Base-by-base conservation (phyloP, 2,329 filamentous ascomycete genomes). In the Phialemoniopsis sp. region DNA sequence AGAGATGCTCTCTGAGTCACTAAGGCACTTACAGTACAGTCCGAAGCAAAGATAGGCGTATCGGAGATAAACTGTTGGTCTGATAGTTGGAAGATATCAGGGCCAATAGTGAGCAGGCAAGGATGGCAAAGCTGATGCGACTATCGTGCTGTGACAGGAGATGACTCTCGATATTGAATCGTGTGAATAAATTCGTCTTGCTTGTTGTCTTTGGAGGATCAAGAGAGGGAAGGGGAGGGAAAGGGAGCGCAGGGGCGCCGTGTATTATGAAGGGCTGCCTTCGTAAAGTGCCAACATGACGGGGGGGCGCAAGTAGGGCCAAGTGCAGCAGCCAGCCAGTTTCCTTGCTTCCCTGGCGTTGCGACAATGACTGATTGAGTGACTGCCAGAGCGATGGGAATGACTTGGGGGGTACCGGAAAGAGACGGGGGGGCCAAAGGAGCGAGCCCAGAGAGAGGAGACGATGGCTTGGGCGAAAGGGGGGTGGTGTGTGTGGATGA, bases 131-230 rank as follows among this genome's bases (percentile, higher is more conserved):
- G 70, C 73, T 76, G 73, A 62, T 65, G 73, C 68, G 73, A 78
- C 64, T 62, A 72, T 72, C 73, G 65, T 68, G 72, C 76, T 75
- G 76, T 75, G 75, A 79, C 74, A 69, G 66, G 64, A 68, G 68
- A 66, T 63, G 59, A 74, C 73, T 74, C 72, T 75, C 64, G 62
- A 62, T 68, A 57, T 57, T 63, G 69, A 66, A 64, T 60, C 60
- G 57, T 60, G 58, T 56, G 56, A 46, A 55, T 59, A 54, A 53
- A 50, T 45, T 57, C 57, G 55, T 66, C 53, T 62, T 64, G 60
- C 67, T 72, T 72, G 65, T 70, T 73, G 66, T 60, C 68, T 68
- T 65, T 58, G 57, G 51, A 51, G 54, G 58, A 57, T 55, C 56
- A 48, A 55, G 55, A 48, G 48, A 58, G 53, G 58, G 51, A 47